Conservation (phyloP, 192 early-diverging fungal species). For the Coemansia guatemalensis region DNA sequence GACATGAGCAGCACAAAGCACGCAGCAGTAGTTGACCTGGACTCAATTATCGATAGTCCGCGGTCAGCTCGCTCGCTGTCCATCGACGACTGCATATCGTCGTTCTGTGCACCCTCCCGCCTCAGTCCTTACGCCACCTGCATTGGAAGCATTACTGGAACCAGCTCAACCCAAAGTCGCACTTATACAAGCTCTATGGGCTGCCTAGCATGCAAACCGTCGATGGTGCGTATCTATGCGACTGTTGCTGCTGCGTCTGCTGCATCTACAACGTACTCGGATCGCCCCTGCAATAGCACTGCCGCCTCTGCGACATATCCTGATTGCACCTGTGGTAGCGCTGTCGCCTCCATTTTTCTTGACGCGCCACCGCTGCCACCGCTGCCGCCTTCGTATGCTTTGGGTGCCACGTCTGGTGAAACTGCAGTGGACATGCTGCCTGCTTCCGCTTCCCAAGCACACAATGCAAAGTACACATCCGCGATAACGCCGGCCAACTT, state of each 20-base stretch:
- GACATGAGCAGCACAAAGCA: slow-evolving; percentile 1
- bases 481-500: slow-evolving; percentile 3
- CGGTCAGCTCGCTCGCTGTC: slow-evolving; percentile 45
- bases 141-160: background rate
- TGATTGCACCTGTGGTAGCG: background rate
- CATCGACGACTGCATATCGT: slow-evolving; percentile 51
- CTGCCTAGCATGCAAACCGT: slow-evolving; percentile 17
- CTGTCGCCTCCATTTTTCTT: slow-evolving; percentile 6
- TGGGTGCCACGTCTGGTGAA: background rate
- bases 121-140: slow-evolving; percentile 12
- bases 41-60: slow-evolving; percentile 48
- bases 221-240: slow-evolving; percentile 1
- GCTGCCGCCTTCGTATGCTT: slow-evolving; percentile 1
- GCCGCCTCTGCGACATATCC: background rate
- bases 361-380: slow-evolving; percentile 12
- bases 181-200: slow-evolving; percentile 8
- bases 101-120: slow-evolving; percentile 21
- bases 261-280: background rate
- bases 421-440: background rate
- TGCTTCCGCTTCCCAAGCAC: background rate
- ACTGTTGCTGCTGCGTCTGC: background rate
- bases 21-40: slow-evolving; percentile 22
- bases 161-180: slow-evolving; percentile 3
- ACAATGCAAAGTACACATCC: background rate
- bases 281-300: background rate